Evolutionary conservation across 2,329 filamentous ascomycete species (phyloP).

Genomic region (Botryosphaeria dothidea): DNA sequence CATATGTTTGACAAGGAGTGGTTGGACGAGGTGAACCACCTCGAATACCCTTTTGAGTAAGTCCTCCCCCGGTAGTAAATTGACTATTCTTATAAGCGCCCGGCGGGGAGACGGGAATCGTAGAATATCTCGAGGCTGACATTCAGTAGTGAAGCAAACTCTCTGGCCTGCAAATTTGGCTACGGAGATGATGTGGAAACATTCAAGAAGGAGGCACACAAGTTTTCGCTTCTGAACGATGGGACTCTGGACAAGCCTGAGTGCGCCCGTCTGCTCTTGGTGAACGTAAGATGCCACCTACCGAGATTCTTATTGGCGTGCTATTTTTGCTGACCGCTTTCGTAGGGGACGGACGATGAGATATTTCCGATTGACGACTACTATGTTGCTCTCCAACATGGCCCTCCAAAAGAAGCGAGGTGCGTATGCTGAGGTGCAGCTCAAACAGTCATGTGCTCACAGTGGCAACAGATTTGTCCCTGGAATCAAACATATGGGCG

Average conservation of each 20-base stretch:
- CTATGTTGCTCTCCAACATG: constrained; percentile 55
- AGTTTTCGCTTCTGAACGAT: constrained; percentile 57
- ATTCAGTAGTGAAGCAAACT: constrained; percentile 43
- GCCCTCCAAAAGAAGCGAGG: constrained; percentile 53
- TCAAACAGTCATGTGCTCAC: neutral
- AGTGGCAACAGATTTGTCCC: constrained; percentile 39
- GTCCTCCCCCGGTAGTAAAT: constrained; percentile 16
- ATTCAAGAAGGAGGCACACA: constrained; percentile 52
- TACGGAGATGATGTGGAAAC: constrained; percentile 37
- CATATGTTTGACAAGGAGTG: constrained; percentile 59
- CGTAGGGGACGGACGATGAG: constrained; percentile 55
- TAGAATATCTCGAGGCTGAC: neutral
- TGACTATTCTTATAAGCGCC: too few species aligned
- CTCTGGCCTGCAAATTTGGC: constrained; percentile 52
- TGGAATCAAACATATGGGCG: constrained; percentile 52
- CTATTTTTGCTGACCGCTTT: neutral
- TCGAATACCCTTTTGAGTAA: constrained; percentile 62
- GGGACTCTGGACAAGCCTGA: constrained; percentile 54
- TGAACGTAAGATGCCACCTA: constrained; percentile 45
- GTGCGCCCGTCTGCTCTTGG: constrained; percentile 54
- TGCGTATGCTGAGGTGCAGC: constrained; percentile 18
- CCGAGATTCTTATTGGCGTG: neutral
- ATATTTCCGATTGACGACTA: constrained; percentile 65
- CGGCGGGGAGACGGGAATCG: neutral
- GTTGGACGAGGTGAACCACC: constrained; percentile 55